phyloP scores from a whole-genome alignment of 2,329 filamentous ascomycete species.

The Aspergillus neotritici region DNA sequence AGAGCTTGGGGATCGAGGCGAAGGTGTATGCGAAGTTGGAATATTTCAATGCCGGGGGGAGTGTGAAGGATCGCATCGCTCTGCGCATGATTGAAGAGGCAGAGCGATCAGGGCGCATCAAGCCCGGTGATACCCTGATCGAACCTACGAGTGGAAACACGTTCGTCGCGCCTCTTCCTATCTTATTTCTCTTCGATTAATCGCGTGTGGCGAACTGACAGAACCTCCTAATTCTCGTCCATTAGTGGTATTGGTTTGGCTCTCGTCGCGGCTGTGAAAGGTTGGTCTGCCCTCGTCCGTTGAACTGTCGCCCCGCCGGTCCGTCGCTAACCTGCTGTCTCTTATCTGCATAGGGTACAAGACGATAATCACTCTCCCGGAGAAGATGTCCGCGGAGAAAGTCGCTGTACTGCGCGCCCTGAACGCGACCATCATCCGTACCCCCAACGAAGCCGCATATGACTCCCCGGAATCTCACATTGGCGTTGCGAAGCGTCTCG shows the following conservation, averaged over 20 bases:
- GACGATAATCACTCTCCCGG: slow-evolving; percentile 95
- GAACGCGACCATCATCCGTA: slow-evolving; percentile 95
- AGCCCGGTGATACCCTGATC: slow-evolving; percentile 93
- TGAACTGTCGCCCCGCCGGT: background rate
- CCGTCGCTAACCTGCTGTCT: slow-evolving; percentile 2
- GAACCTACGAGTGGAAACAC: slow-evolving; percentile 98
- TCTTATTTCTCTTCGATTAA: too few relatives aligned
- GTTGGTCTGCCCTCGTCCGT: slow-evolving; percentile 11
- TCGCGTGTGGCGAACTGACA: background rate
- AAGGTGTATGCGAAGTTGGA: slow-evolving; percentile 89
- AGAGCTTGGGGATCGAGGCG: slow-evolving; percentile 81
- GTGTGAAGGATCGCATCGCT: slow-evolving; percentile 92
- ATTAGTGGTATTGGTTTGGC: slow-evolving; percentile 79
- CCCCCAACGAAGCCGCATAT: slow-evolving; percentile 90
- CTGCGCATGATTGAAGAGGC: slow-evolving; percentile 96
- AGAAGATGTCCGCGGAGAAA: slow-evolving; percentile 99
- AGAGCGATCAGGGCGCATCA: slow-evolving; percentile 85
- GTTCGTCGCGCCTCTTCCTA: slow-evolving; percentile 27
- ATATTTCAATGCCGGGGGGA: slow-evolving; percentile 89
- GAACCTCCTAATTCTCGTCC: background rate
- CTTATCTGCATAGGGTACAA: slow-evolving; percentile 61
- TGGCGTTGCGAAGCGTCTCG: slow-evolving; percentile 79
- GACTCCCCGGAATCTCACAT: slow-evolving; percentile 96
- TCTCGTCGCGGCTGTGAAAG: slow-evolving; percentile 89
- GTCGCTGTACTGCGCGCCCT: slow-evolving; percentile 90